A percentile compares a stretch with the other conserved stretches of the same genome.
phyloP scores from a whole-genome alignment of 164 flowering plant species.

The Annona cherimola region DNA sequence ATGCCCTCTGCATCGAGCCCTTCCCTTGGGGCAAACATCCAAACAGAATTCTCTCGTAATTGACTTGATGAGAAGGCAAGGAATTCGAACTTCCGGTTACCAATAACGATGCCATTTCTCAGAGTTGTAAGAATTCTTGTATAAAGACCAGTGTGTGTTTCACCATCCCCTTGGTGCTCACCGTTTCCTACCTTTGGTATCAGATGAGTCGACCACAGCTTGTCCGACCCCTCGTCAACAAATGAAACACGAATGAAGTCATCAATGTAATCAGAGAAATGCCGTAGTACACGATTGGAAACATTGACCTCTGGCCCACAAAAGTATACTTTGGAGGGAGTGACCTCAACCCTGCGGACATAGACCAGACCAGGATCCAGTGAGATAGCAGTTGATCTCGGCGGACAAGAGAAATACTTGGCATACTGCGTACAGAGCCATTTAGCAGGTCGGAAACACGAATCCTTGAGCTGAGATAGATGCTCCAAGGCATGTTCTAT shows the following conservation, averaged over 20 bases:
- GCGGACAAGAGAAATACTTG: constrained; percentile 21
- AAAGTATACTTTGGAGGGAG: constrained; percentile 72
- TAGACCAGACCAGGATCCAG: constrained; percentile 68
- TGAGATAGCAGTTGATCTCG: constrained; percentile 33
- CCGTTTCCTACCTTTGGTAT: constrained; percentile 24
- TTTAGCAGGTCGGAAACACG: constrained; percentile 70
- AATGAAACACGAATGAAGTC: constrained; percentile 79
- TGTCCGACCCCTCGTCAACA: constrained; percentile 71
- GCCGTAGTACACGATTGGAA: constrained; percentile 71
- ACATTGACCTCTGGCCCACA: constrained; percentile 74
- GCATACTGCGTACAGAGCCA: constrained; percentile 57
- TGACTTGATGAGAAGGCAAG: constrained; percentile 93
- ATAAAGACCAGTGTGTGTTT: constrained; percentile 41
- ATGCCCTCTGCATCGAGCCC: constrained; percentile 57
- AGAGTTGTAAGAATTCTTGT: constrained; percentile 54
- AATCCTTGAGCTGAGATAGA: constrained; percentile 49
- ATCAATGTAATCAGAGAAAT: constrained; percentile 39
- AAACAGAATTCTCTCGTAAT: constrained; percentile 67
- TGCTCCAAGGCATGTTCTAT: constrained; percentile 68
- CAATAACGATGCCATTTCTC: constrained; percentile 60
- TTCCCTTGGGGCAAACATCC: constrained; percentile 80
- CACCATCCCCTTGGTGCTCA: constrained; percentile 10
- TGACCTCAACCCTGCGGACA: constrained; percentile 65
- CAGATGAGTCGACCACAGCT: constrained; percentile 52
- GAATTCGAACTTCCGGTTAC: constrained; percentile 78